These are phyloP conservation scores for Ilex aquifolium DNA, from an alignment of 257 asterid genomes.

Conservation along the genomic window DNA sequence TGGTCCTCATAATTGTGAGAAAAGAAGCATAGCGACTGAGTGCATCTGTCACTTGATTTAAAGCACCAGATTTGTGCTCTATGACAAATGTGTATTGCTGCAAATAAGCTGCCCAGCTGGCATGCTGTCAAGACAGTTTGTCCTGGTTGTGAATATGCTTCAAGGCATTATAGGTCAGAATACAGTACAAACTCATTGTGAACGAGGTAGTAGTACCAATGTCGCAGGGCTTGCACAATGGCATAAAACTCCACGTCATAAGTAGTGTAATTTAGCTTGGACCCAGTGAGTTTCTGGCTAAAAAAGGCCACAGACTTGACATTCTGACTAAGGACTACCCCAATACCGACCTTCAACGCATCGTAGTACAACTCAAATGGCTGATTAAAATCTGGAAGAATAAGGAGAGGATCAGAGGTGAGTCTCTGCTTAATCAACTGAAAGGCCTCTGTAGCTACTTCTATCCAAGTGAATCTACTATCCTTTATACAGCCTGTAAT, in stretches of 20 bases:
- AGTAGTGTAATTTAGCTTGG: not conserved
- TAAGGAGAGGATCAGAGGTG: not conserved
- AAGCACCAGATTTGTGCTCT: not conserved
- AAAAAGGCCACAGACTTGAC: not conserved
- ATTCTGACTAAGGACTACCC: not conserved
- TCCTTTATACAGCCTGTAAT: too few relatives aligned
- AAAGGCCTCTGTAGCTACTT: not conserved
- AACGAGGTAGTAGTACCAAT: too few relatives aligned
- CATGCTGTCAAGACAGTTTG: not conserved
- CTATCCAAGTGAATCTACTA: too few relatives aligned
- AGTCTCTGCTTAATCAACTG: too few relatives aligned
- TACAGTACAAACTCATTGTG: too few relatives aligned
- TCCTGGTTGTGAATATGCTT: not conserved
- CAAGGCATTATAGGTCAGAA: not conserved
- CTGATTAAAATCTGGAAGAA: not conserved
- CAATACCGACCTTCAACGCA: not conserved
- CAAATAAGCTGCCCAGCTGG: not conserved
- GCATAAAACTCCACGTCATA: not conserved
- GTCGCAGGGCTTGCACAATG: too few relatives aligned
- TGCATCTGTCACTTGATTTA: not conserved
- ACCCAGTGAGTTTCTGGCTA: not conserved
- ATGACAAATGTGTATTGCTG: not conserved
- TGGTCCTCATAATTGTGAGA: not conserved
- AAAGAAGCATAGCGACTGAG: not conserved
- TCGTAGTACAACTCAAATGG: not conserved